Conservation (phyloP, 2,329 filamentous ascomycete genomes). For the Bipolaris gigantea region DNA sequence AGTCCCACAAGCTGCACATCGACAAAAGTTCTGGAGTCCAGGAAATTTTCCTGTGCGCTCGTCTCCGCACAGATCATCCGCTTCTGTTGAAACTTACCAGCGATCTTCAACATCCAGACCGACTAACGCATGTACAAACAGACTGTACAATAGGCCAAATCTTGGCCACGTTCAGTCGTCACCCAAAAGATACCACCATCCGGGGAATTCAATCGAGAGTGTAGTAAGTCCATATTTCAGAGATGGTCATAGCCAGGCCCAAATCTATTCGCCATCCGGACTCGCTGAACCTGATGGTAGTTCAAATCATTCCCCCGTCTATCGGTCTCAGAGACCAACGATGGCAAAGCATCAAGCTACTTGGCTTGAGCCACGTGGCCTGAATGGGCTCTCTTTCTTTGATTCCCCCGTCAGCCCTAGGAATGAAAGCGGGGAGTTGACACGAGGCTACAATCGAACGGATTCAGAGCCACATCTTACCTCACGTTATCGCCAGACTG, state of each 20-base stretch:
- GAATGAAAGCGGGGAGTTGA: conserved; percentile 19
- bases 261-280: conserved; percentile 13
- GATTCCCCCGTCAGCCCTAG: conserved; percentile 30
- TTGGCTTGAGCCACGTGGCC: conserved; percentile 30
- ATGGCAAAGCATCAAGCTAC: conserved; percentile 5
- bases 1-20: neutral
- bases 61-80: conserved; percentile 12
- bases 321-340: conserved; percentile 28
- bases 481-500: conserved; percentile 8
- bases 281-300: conserved; percentile 34
- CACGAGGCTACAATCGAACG: neutral
- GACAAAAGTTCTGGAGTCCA: conserved; percentile 14
- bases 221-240: conserved; percentile 49
- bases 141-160: conserved; percentile 5
- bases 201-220: conserved; percentile 25
- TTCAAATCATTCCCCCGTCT: conserved; percentile 32
- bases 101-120: conserved; percentile 7
- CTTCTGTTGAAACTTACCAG: conserved; percentile 1
- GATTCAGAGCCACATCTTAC: neutral
- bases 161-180: neutral
- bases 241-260: conserved; percentile 20
- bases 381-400: conserved; percentile 44
- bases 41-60: conserved; percentile 26
- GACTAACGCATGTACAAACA: conserved; percentile 7
- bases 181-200: conserved; percentile 10